phyloP scores from a whole-genome alignment of 768 basidiomycete species.

The Pulveroboletus sp. region DNA sequence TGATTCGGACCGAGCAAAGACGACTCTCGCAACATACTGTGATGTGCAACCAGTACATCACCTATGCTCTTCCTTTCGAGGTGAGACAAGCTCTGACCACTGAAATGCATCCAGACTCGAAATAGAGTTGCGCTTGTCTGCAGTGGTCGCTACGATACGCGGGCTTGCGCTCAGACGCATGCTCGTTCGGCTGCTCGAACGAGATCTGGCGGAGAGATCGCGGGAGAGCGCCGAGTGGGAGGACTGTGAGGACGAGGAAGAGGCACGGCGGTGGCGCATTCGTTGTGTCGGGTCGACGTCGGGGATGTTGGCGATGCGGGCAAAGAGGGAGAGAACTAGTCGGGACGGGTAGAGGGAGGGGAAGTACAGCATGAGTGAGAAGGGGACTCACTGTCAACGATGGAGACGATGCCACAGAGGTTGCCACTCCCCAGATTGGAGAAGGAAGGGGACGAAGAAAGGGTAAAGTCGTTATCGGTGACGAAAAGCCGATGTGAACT shows the following conservation, averaged over 20 bases:
- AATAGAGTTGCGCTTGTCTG: slow-evolving; percentile 29
- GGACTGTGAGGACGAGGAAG: slow-evolving; percentile 60
- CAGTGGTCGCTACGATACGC: slow-evolving; percentile 28
- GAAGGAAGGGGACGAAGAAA: slow-evolving; percentile 46
- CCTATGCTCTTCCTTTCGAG: slow-evolving; percentile 26
- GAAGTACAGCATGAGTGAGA: background rate
- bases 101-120: slow-evolving; percentile 31
- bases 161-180: slow-evolving; percentile 31
- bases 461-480: slow-evolving; percentile 50
- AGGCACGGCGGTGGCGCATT: slow-evolving; percentile 75
- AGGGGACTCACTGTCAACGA: slow-evolving; percentile 65
- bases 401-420: slow-evolving; percentile 72
- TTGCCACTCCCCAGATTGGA: slow-evolving; percentile 36
- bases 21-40: background rate
- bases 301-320: slow-evolving; percentile 64
- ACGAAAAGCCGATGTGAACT: slow-evolving; percentile 79
- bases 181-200: slow-evolving; percentile 41
- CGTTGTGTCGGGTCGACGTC: slow-evolving; percentile 74
- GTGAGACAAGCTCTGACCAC: slow-evolving; percentile 31
- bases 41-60: slow-evolving; percentile 1
- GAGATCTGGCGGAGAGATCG: slow-evolving; percentile 35
- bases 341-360: background rate
- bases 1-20: background rate
- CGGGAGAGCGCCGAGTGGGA: slow-evolving; percentile 37
- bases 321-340: slow-evolving; percentile 74